Percentiles rank a stretch among this genome's conserved stretches.
Evolutionary conservation across 2,329 filamentous ascomycete genomes (phyloP).

Genomic region (Fusarium sp.): DNA sequence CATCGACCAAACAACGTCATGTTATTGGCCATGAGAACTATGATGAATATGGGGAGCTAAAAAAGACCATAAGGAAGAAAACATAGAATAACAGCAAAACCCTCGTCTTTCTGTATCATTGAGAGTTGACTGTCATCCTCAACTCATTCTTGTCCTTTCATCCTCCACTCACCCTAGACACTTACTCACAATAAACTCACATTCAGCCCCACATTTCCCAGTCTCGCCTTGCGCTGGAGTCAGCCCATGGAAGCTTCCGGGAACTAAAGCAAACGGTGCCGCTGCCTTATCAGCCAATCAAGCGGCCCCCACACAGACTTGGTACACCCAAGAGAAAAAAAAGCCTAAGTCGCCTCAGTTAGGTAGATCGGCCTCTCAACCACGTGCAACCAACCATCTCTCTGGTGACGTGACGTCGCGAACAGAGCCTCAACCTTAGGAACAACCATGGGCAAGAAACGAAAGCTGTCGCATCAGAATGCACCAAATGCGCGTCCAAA

Average conservation of each 20-base stretch:
- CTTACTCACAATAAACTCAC: background rate
- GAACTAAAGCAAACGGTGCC: constrained; percentile 46
- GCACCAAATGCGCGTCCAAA: constrained; percentile 38
- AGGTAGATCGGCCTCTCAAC: constrained; percentile 9
- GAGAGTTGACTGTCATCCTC: background rate
- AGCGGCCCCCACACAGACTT: constrained; percentile 6
- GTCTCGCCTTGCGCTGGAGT: constrained; percentile 31
- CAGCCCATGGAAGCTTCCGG: constrained; percentile 45
- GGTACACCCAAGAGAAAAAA: constrained; percentile 23
- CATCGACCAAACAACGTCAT: no score
- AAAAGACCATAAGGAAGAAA: no score
- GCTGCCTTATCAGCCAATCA: constrained; percentile 39
- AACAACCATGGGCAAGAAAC: constrained; percentile 57
- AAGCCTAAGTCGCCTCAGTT: background rate
- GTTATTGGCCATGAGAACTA: no score
- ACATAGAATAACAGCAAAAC: no score
- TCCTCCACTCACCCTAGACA: constrained; percentile 26
- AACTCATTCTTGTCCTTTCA: background rate
- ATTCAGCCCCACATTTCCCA: constrained; percentile 41
- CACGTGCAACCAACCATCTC: constrained; percentile 12
- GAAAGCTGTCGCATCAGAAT: constrained; percentile 55
- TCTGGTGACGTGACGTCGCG: constrained; percentile 21
- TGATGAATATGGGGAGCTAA: no score
- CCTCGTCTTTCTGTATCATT: background rate
- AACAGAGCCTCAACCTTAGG: constrained; percentile 7